Evolutionary conservation across 202 grass and related monocot genomes (phyloP).

Genomic region (Carex arenaria): DNA sequence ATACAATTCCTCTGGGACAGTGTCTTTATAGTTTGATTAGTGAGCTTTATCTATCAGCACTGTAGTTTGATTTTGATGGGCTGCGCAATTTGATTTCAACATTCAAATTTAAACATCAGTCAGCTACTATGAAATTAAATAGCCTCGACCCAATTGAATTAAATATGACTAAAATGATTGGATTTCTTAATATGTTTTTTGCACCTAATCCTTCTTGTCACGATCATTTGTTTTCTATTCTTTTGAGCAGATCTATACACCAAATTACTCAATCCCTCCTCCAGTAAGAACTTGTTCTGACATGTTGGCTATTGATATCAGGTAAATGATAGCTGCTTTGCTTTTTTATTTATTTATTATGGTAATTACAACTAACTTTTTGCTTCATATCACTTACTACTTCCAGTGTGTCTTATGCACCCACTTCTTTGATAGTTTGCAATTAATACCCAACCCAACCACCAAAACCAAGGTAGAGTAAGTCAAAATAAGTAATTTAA

Average conservation of each 20-base stretch:
- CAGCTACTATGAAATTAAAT: not conserved
- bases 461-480: not conserved
- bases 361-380: not conserved
- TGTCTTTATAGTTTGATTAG: not conserved
- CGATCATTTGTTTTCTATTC: constrained; percentile 12
- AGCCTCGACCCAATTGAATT: not conserved
- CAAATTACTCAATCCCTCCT: constrained; percentile 61
- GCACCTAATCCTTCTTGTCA: not conserved
- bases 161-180: not conserved
- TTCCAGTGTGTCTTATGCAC: not conserved
- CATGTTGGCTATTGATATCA: constrained; percentile 73
- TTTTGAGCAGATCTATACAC: constrained; percentile 68
- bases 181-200: not conserved
- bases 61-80: constrained; percentile 1
- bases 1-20: not conserved
- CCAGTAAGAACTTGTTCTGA: constrained; percentile 61
- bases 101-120: not conserved
- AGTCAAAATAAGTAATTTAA: not conserved
- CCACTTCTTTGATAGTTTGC: not conserved
- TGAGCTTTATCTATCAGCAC: not conserved
- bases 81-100: not conserved
- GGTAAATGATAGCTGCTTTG: constrained; percentile 34
- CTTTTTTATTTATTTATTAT: not conserved
- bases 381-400: not conserved
- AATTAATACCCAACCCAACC: not conserved